phyloP scores from a whole-genome alignment of 768 basidiomycete genomes.

The Podaxis sp. region DNA sequence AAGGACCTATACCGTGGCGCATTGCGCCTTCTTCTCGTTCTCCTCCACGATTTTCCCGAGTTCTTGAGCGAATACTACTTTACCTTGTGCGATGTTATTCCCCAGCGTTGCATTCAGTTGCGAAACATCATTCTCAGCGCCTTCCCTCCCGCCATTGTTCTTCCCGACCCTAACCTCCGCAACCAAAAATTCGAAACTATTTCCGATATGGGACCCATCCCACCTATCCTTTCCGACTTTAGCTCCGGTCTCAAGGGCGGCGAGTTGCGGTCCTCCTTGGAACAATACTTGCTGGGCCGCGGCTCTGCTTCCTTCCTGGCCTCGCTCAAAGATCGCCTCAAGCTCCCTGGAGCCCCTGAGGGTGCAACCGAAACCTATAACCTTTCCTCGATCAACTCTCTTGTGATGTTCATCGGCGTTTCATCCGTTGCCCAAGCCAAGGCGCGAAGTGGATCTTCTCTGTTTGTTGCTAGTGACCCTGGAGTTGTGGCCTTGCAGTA shows the following conservation, averaged over 20 bases:
- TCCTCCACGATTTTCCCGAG: slow-evolving; percentile 98
- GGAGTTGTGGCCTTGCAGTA: slow-evolving; percentile 83
- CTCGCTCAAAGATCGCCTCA: slow-evolving; percentile 77
- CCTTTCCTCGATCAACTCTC: slow-evolving; percentile 83
- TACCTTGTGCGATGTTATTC: slow-evolving; percentile 90
- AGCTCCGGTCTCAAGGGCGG: slow-evolving; percentile 73
- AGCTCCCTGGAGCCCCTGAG: slow-evolving; percentile 41
- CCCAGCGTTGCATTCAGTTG: slow-evolving; percentile 89
- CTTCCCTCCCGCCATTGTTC: slow-evolving; percentile 75
- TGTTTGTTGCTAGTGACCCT: slow-evolving; percentile 79
- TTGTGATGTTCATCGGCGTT: slow-evolving; percentile 96
- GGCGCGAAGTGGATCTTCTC: slow-evolving; percentile 72
- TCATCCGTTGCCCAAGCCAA: slow-evolving; percentile 89
- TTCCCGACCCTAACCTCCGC: slow-evolving; percentile 85
- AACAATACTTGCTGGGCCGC: slow-evolving; percentile 80
- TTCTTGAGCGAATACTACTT: slow-evolving; percentile 97
- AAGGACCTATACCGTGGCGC: slow-evolving; percentile 89
- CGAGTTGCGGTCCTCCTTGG: slow-evolving; percentile 75
- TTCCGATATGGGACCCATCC: slow-evolving; percentile 90
- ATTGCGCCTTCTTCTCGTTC: slow-evolving; percentile 85
- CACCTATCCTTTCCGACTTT: slow-evolving; percentile 89
- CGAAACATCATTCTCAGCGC: slow-evolving; percentile 96
- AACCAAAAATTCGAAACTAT: slow-evolving; percentile 70
- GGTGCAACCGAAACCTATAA: slow-evolving; percentile 67
- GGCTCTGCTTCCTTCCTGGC: slow-evolving; percentile 67